phyloP scores from a whole-genome alignment of 345 rosid genomes.

The Durio zibethinus region DNA sequence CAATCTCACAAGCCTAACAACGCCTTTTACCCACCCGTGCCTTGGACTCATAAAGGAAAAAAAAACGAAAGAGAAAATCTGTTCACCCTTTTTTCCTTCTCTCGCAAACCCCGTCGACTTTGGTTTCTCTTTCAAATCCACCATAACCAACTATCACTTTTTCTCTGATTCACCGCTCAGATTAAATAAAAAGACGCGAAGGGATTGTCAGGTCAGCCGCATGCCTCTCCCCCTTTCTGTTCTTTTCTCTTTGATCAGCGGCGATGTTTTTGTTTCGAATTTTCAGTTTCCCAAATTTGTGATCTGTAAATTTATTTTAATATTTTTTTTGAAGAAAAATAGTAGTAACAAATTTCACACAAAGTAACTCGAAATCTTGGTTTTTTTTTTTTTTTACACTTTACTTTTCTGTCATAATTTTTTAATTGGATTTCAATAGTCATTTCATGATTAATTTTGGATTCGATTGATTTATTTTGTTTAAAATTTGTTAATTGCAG shows the following conservation, averaged over 20 bases:
- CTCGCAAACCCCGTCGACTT: not conserved
- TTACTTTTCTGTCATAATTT: not conserved
- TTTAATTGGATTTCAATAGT: not conserved
- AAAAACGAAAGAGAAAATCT: no score
- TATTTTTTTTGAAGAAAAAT: not conserved
- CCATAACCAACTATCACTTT: not conserved
- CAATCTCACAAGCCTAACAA: no score
- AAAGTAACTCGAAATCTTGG: not conserved
- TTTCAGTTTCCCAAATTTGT: not conserved
- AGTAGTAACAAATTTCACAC: not conserved
- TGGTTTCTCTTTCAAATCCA: not conserved
- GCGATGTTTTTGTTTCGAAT: not conserved
- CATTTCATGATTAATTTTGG: not conserved
- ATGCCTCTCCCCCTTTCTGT: not conserved
- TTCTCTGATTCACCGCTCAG: not conserved
- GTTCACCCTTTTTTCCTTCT: not conserved
- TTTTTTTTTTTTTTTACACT: not conserved
- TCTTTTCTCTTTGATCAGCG: not conserved
- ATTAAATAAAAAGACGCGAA: not conserved
- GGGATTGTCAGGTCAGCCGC: not conserved
- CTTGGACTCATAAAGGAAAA: no score
- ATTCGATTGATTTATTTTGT: not conserved
- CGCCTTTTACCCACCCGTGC: no score
- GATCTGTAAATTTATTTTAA: not conserved
- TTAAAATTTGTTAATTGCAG: constrained; percentile 13